phyloP scores from a whole-genome alignment of 2,329 filamentous ascomycete genomes.

The Amesomyces nigricolor region DNA sequence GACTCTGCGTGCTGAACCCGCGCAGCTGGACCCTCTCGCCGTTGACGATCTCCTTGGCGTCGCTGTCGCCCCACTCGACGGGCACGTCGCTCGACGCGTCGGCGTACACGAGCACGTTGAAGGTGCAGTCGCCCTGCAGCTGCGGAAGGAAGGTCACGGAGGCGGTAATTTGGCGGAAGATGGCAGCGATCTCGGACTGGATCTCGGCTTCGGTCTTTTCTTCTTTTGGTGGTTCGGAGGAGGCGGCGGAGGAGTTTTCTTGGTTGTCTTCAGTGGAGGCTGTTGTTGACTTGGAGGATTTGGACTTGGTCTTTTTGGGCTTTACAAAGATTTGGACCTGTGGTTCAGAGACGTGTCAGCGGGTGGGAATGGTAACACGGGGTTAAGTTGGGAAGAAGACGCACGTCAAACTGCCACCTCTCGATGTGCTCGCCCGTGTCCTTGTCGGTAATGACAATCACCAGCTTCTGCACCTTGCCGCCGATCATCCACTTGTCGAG shows the following conservation, averaged over 20 bases:
- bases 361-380: no score
- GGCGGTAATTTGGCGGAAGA: constrained; percentile 96
- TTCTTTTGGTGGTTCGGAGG: constrained; percentile 26
- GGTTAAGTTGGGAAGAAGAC: no score
- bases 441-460: constrained; percentile 94
- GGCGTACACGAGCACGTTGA: constrained; percentile 97
- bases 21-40: constrained; percentile 92
- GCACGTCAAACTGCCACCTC: constrained; percentile 94
- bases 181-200: constrained; percentile 89
- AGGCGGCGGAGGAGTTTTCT: constrained; percentile 55
- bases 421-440: constrained; percentile 95
- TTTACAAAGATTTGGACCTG: constrained; percentile 38
- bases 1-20: constrained; percentile 92
- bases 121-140: constrained; percentile 81
- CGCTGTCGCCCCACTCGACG: constrained; percentile 96
- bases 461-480: constrained; percentile 94
- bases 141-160: constrained; percentile 96
- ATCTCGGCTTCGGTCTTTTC: constrained; percentile 93
- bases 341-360: constrained; percentile 14
- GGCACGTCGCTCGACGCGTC: constrained; percentile 95
- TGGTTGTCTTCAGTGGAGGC: constrained; percentile 43
- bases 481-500: constrained; percentile 96
- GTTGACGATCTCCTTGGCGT: constrained; percentile 92
- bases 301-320: constrained; percentile 28
- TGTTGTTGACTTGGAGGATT: constrained; percentile 43